Base-by-base conservation (phyloP, 2,329 filamentous ascomycete species). In the Podosphaera leucotricha region DNA sequence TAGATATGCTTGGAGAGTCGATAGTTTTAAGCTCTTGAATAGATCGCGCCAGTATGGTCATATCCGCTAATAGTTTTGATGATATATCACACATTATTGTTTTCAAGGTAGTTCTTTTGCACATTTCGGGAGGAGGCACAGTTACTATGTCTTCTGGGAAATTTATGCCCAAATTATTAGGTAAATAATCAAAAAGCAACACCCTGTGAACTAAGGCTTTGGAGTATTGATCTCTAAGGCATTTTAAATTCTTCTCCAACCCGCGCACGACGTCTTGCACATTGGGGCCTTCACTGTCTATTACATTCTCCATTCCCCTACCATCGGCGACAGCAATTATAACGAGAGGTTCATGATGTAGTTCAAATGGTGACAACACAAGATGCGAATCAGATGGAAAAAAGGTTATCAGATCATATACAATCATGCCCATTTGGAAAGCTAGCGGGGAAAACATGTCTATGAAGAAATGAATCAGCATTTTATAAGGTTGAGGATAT, bases 401-500 rank as follows among this genome's bases (percentile, higher is more conserved):
- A 55, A 84, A 78, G 48, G 81, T 84, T 46, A 80, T 77, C 49
- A 94, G 71, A 59, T 93, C 80, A 67, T 90, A 94, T 54, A 94
- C 70, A 48, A 95, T 79, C 55, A 77, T 76, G 48, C 87, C 87
- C 52, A 77, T 72, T 10, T 84, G 85, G 60, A 90, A 93, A 13
- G 80, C 82, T 55, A 90, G 66, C 36, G 87, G 87, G 46, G 84
- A 92, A 62, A 95, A 94, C 77, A 90, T 86, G 61, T 84, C 85
- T 33, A 33, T 33, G 6, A 33, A 33, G 4, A 33, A 11, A 13
- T 7, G 4, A 33, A 33, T 33, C 44, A 44, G 24, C 19, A 10
- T 42, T 44, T 38, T 46, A 13, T 7, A 26, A 39, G 6, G 21
- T 26, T 6, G 8, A 11, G 13, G 2, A 6, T 33, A 6, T 11